Conservation (phyloP, 257 asterid genomes). For the Scutellaria barbata region DNA sequence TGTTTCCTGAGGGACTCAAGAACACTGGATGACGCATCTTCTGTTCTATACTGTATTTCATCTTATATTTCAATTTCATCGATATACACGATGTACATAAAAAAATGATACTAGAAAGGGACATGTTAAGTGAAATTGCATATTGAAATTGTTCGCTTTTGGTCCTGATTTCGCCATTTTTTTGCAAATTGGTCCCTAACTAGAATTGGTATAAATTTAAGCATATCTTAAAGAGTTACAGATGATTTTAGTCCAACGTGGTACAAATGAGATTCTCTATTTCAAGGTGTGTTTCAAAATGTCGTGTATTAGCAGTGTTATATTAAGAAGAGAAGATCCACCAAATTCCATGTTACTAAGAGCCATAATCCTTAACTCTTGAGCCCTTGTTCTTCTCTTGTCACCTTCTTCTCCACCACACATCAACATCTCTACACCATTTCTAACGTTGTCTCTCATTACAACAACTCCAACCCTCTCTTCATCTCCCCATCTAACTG, state of each 20-base stretch:
- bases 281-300: constrained; percentile 33
- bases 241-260: no score
- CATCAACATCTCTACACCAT: constrained; percentile 54
- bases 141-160: no score
- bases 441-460: constrained; percentile 46
- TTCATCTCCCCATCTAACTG: constrained; percentile 80
- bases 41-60: no score
- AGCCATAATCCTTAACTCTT: constrained; percentile 47
- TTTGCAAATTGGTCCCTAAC: no score
- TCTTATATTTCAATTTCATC: no score
- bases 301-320: constrained; percentile 52
- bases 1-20: constrained; percentile 67
- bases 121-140: no score
- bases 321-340: constrained; percentile 55
- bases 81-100: no score
- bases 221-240: no score
- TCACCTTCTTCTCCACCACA: constrained; percentile 50
- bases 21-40: not conserved
- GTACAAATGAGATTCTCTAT: not conserved
- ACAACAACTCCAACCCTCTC: constrained; percentile 66
- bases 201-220: no score
- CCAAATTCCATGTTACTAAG: constrained; percentile 46
- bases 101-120: no score
- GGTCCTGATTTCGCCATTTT: no score
- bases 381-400: constrained; percentile 47